A percentile compares a stretch with the other conserved stretches of the same genome.
phyloP scores from a whole-genome alignment of 306 rosid genomes.

The Bauhinia variegata region DNA sequence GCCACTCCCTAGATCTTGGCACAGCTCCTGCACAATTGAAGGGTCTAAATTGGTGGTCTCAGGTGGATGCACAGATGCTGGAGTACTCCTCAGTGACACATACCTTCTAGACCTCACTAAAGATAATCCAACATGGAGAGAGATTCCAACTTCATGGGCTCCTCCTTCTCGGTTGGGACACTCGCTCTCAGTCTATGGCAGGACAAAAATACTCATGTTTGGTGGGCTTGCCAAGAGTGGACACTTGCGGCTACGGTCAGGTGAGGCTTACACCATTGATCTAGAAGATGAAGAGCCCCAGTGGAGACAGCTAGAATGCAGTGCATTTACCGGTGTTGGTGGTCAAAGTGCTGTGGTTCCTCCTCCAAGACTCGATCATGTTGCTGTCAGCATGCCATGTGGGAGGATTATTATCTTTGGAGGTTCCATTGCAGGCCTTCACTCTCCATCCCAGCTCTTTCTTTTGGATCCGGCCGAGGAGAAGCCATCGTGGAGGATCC shows the following conservation, averaged over 20 bases:
- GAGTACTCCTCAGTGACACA: constrained; percentile 87
- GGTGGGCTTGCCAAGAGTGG: constrained; percentile 99
- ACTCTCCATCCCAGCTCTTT: constrained; percentile 95
- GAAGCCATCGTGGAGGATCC: constrained; percentile 96
- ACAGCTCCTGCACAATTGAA: constrained; percentile 91
- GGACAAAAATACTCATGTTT: constrained; percentile 88
- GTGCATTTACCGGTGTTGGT: constrained; percentile 70
- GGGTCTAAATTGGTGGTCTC: constrained; percentile 94
- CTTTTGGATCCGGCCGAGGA: constrained; percentile 96
- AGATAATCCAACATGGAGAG: constrained; percentile 85
- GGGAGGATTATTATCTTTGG: constrained; percentile 93
- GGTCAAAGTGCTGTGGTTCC: constrained; percentile 86
- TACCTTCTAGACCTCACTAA: constrained; percentile 74
- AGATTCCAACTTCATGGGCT: constrained; percentile 81
- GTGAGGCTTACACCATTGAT: constrained; percentile 90
- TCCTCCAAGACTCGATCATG: constrained; percentile 95
- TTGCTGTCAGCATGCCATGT: constrained; percentile 99
- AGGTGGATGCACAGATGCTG: constrained; percentile 94
- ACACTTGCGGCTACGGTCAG: constrained; percentile 76
- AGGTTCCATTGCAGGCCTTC: constrained; percentile 92
- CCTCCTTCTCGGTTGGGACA: constrained; percentile 96
- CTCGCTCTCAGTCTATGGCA: constrained; percentile 87
- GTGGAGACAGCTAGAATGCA: constrained; percentile 87
- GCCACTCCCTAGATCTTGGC: constrained; percentile 97
- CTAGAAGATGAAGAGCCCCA: constrained; percentile 77